These are phyloP conservation scores for Flaveria linearis DNA, from an alignment of 129 eudicot species.

Conservation along the genomic window DNA sequence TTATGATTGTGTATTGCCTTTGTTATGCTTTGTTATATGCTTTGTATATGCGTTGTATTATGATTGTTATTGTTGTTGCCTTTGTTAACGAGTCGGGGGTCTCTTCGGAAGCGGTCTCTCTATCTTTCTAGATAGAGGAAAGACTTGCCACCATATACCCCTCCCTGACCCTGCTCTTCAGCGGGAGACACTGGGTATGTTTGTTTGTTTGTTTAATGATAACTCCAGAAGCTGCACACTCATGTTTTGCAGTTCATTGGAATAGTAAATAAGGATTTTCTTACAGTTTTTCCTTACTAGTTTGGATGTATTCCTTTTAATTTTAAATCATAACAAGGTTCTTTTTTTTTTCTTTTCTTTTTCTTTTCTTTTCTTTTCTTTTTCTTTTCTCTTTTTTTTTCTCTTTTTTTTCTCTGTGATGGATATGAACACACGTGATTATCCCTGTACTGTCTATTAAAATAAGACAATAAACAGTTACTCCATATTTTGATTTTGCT, in stretches of 20 bases:
- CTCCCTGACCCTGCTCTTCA: too few species aligned
- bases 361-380: neutral
- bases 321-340: neutral
- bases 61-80: too few species aligned
- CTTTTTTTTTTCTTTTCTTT: neutral
- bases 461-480: neutral
- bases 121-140: too few species aligned
- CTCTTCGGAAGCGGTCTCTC: too few species aligned
- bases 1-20: too few species aligned
- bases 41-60: too few species aligned
- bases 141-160: too few species aligned
- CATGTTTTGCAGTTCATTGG: neutral
- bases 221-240: neutral
- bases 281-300: neutral
- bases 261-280: neutral
- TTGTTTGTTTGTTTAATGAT: too few species aligned
- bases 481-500: constrained; percentile 3
- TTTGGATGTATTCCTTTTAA: constrained; percentile 10
- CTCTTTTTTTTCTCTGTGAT: neutral
- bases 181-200: too few species aligned
- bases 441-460: neutral
- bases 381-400: neutral
- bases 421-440: neutral
- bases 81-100: too few species aligned
- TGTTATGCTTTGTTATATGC: too few species aligned